Base-by-base conservation (phyloP, 805 yeast species). In the Candida broadrunensis region DNA sequence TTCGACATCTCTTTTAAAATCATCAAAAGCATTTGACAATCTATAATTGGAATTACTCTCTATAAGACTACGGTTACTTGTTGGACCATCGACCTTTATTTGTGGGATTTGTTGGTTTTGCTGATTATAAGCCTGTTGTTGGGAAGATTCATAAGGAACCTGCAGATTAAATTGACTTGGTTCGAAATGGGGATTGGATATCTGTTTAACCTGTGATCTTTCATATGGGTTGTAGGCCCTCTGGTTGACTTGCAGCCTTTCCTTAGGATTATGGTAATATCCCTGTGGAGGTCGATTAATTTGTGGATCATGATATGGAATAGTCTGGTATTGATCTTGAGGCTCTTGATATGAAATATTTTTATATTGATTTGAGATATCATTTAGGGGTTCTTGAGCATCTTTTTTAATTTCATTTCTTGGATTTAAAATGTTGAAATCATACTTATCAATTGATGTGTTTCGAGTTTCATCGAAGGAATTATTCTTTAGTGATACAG, bases 21-120 rank as follows among this genome's bases (percentile, higher is more conserved):
- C 61, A 16, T 56, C 58, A 27, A 65, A 55, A 2, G 61, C 60
- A 5, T 53, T 37, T 4, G 62, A 54, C 30, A 65, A 47, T 38
- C 61, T 48, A 30, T 52, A 37, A 29, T 44, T 37, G 40, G 31
- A 26, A 12, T 24, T n/a, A 5, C 12, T 20, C 13, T 29, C 30
- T 6, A 3, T 13, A 5, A 19, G n/a, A 25, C 32, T 29, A 6
- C 5, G 14, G 18, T n/a, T 17, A 9, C 14, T 23, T 35, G 11
- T 27, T 16, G 38, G 38, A n/a, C 12, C 15, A 23, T 17, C 29
- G 16, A 19, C 19, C 6, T 17, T 24, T 27, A 12, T 24, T 12
- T 20, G 38, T 32, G 35, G 37, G 11, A 20, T 16, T 12, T 26
- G 17, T 25, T 23, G 23, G 21, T 29, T 23, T 12, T 31, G 20